Base-by-base conservation (phyloP, 495 filamentous ascomycete species). In the Penicillium bovifimosum region DNA sequence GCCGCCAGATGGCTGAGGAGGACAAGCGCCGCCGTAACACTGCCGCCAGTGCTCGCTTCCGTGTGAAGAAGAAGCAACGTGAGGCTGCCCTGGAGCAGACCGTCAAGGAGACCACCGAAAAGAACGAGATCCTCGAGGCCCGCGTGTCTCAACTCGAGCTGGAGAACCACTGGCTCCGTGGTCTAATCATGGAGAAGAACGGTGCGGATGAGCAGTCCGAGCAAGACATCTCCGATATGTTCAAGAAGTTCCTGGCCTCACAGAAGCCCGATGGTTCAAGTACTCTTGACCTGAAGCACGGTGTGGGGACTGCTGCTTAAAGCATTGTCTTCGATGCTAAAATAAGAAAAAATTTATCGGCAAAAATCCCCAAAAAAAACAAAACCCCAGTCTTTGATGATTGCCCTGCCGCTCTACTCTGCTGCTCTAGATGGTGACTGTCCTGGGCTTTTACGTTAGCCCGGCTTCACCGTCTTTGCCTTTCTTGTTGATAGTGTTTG, bases 11-110 rank as follows among this genome's bases (percentile, higher is more conserved):
- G 17, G 93, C 93, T 29, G 93, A 98, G 65, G 93, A 98, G 75
- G 93, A 98, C 69, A 98, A 98, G 78, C 88, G 93, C 27, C 85
- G 92, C 41, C 88, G 93, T 47, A 98, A 98, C 75, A 98, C 93
- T 0, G 93, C 93, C 20, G 93, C 93, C 28, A 88, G 83, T 50
- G 93, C 93, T 8, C 88, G 93, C 26, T 98, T 98, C 83, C 87
- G 93, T 48, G 85, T 97, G 57, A 98, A 98, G 84, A 98, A 98
- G 89, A 98, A 98, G 83, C 88, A 95, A 77, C 87, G 93, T 42
- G 93, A 98, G 76, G 85, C 89, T 64, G 86, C 88, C 1, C 82
- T 98, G 42, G 93, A 97, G 73, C 86, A 85, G 61, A 82, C 82
- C 33, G 85, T 93, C 51, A 93, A 93, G 76, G 93, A 96, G 55